Evolutionary conservation across 129 eudicot genomes (phyloP).

Genomic region (Ambrosia trifida): DNA sequence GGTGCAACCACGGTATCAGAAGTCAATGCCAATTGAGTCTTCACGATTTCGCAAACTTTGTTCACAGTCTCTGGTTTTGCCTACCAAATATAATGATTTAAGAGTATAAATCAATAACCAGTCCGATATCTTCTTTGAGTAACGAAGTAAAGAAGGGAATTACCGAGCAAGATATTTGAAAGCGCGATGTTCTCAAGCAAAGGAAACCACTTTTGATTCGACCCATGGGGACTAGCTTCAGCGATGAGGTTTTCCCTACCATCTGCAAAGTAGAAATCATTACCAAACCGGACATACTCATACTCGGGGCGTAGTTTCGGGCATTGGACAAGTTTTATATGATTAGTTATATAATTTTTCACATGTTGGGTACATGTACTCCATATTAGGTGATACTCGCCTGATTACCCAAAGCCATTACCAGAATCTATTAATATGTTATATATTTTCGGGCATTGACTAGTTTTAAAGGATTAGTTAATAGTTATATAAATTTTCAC

Average conservation of each 20-base stretch:
- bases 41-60: constrained; percentile 65
- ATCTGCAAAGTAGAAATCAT: constrained; percentile 34
- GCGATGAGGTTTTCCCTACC: constrained; percentile 25
- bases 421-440: too few species aligned
- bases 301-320: too few species aligned
- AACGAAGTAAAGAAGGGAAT: neutral
- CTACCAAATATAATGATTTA: constrained; percentile 31
- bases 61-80: constrained; percentile 63
- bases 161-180: constrained; percentile 47
- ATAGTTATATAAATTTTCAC: too few species aligned
- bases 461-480: too few species aligned
- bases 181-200: constrained; percentile 40
- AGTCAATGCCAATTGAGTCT: constrained; percentile 60
- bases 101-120: neutral
- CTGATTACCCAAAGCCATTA: too few species aligned
- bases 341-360: too few species aligned
- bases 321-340: too few species aligned
- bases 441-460: too few species aligned
- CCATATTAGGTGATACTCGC: too few species aligned
- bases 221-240: constrained; percentile 37
- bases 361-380: too few species aligned
- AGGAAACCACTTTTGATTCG: constrained; percentile 40
- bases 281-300: neutral
- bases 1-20: constrained; percentile 51
- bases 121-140: neutral